Evolutionary conservation across 805 yeast species (phyloP), one percentile per base, ranked within the genome.

Genomic region (Kodamaea restingae): DNA sequence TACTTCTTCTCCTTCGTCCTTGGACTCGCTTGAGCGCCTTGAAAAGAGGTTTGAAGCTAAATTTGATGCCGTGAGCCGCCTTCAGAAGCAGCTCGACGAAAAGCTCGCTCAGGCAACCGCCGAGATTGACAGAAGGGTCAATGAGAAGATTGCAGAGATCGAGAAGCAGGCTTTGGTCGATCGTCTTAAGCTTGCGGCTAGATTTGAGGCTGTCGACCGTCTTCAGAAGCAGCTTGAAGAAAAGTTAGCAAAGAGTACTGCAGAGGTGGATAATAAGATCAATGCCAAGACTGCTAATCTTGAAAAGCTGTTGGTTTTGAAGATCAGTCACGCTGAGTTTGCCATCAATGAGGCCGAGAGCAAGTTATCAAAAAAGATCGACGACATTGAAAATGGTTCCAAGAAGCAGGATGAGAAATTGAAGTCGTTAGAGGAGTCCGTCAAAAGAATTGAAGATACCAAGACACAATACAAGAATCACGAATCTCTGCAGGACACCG

Each of bases 281-380:
- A 15, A 7, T 15, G 17, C 5, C 7, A 12, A 14, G 31, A 17
- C 10, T n/a, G 17, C 17, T 17, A 32, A 35, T 18, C 20, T 35
- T 18, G 38, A 28, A 18, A 28, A 35, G n/a, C n/a, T n/a, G n/a
- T n/a, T n/a, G n/a, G n/a, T n/a, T n/a, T n/a, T n/a, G n/a, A n/a
- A n/a, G n/a, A n/a, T n/a, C n/a, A n/a, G n/a, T n/a, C n/a, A n/a
- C n/a, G n/a, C n/a, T n/a, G n/a, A n/a, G n/a, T n/a, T n/a, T n/a
- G n/a, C n/a, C n/a, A n/a, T n/a, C n/a, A n/a, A n/a, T n/a, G n/a
- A n/a, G n/a, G n/a, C n/a, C n/a, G n/a, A n/a, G n/a, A n/a, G n/a
- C n/a, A n/a, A n/a, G n/a, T n/a, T n/a, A 27, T 9, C 7, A n/a
- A n/a, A 30, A n/a, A 30, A 30, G 33, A 7, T 30, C 33, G 17